Evolutionary conservation across 2,329 filamentous ascomycete genomes (phyloP).

Genomic region (Alternaria ethzedia): DNA sequence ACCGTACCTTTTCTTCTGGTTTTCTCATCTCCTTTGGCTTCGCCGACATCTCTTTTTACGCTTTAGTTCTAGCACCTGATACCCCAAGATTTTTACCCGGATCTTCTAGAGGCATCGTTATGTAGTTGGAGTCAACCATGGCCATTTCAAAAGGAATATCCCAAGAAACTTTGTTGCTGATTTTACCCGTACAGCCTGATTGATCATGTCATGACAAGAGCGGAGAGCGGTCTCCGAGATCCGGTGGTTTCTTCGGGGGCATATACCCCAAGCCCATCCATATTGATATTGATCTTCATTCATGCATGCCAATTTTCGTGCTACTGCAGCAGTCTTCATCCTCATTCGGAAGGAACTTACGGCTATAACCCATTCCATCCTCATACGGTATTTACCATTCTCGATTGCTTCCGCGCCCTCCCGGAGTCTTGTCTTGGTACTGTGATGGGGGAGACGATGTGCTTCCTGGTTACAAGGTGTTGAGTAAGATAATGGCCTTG

Average conservation of each 20-base stretch:
- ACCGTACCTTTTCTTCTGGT: not conserved
- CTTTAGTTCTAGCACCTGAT: conserved; percentile 5
- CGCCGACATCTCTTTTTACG: not conserved
- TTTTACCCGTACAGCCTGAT: not conserved
- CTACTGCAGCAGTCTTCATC: not conserved
- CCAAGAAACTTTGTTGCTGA: not conserved
- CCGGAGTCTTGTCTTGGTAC: not conserved
- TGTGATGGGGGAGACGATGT: not conserved
- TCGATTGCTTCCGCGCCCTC: not conserved
- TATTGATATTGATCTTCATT: not conserved
- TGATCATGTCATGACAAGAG: not conserved
- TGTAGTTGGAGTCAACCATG: not conserved
- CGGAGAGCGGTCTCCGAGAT: rapidly evolving
- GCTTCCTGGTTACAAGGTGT: not conserved
- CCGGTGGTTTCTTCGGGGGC: not conserved
- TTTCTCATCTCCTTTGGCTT: not conserved
- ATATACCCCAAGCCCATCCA: not conserved
- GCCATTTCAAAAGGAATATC: not conserved
- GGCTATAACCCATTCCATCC: not conserved
- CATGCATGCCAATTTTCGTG: not conserved
- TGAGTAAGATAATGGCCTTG: not conserved
- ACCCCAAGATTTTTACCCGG: conserved; percentile 2
- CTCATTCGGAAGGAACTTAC: not conserved
- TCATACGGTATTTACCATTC: not conserved
- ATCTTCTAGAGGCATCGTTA: not conserved